Conservation (phyloP, 2,329 filamentous ascomycete species). For the Cercospora sp. region DNA sequence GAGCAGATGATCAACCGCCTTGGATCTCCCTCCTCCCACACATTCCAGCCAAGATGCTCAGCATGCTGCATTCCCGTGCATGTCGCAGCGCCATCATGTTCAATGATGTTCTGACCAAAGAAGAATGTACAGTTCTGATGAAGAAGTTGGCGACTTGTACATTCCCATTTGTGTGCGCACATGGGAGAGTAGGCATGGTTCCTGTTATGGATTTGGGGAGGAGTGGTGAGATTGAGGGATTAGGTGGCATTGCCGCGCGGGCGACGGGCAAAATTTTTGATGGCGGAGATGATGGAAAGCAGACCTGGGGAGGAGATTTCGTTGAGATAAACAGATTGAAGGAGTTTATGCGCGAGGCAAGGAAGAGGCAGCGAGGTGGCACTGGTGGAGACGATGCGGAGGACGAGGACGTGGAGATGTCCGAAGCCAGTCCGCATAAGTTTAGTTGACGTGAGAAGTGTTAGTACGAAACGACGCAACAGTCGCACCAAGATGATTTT, state of each 20-base stretch:
- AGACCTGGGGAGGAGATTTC: background rate
- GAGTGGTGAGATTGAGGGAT: background rate
- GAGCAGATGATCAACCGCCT: background rate
- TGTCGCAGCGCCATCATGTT: conserved; percentile 86
- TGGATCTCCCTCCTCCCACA: conserved; percentile 23
- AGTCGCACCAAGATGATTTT: background rate
- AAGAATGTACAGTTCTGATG: conserved; percentile 62
- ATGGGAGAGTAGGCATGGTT: conserved; percentile 62
- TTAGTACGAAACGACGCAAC: background rate
- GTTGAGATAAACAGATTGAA: background rate
- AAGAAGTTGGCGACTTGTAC: conserved; percentile 59
- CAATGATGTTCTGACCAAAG: conserved; percentile 64
- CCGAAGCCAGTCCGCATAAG: conserved; percentile 7
- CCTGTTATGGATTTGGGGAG: conserved; percentile 40
- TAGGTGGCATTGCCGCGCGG: background rate
- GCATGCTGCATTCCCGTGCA: conserved; percentile 72
- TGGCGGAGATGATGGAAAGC: background rate
- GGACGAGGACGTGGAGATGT: conserved; percentile 7
- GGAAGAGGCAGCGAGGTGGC: background rate
- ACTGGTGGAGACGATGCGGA: background rate
- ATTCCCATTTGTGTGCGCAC: conserved; percentile 82
- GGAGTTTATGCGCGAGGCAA: background rate
- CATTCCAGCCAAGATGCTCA: conserved; percentile 53
- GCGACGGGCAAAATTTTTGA: background rate
- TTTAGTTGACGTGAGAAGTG: background rate